Base-by-base conservation (phyloP, 768 basidiomycete genomes). In the Kwoniella newhampshirensis region DNA sequence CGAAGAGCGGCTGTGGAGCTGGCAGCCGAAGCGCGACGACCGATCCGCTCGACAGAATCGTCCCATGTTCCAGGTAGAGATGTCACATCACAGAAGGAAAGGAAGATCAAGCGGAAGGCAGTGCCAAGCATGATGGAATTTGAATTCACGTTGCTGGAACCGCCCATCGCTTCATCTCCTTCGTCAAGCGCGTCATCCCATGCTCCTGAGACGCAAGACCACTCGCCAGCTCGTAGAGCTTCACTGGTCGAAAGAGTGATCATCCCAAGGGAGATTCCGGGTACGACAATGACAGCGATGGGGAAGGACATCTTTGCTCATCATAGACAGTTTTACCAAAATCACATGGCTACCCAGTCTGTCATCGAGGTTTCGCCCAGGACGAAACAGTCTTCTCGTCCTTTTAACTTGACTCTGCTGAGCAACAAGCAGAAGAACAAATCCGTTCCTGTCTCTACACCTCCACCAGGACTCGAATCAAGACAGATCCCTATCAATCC, bases 71-170 rank as follows among this genome's bases (percentile, higher is more conserved):
- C 18, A 32, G 21, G 7, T n/a, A n/a, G 11, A 28, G 27, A n/a
- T 5, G 39, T 15, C 28, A 36, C 32, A 12, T 18, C 21, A 18
- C 54, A 46, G 20, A 54, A 51, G 25, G 66, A 61, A 43, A 54
- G 54, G 27, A 60, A 51, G 50, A 68, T 68, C 57, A 56, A 62
- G 46, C 44, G 66, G 12, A 68, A 68, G 37, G 63, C 63, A 7
- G 66, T 68, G 9, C 66, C 66, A n/a, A 51, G 52, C 26, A 39
- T 62, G 35, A 39, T 51, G 25, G 56, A 58, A 23, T 43, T 30
- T 7, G 56, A 58, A 21, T 40, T 48, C 1, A 20, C 47, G 26
- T 51, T 48, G 47, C 28, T 30, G 27, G 32, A 32, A 32, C 32
- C 32, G 32, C 32, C 32, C 32, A 6, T 13, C 6, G 11, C 18